A percentile compares a stretch with the other conserved stretches of the same genome.
These are phyloP conservation scores for Abrus pulchellus DNA, from an alignment of 306 rosid genomes.

Conservation along the genomic window DNA sequence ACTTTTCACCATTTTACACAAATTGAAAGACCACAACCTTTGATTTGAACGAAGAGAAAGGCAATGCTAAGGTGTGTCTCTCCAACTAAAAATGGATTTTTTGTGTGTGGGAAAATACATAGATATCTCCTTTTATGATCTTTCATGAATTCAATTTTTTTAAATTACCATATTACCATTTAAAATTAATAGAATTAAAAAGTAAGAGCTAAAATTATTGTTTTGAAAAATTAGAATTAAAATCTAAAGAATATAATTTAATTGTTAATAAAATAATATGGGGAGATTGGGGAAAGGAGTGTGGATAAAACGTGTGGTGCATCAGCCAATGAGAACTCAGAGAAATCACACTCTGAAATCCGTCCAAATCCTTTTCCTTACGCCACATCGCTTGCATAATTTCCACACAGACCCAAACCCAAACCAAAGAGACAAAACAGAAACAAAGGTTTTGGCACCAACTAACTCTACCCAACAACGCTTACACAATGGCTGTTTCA, in stretches of 20 bases:
- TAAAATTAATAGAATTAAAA: too few relatives aligned
- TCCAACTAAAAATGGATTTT: too few relatives aligned
- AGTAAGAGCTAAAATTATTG: too few relatives aligned
- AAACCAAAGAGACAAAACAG: background rate
- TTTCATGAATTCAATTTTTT: too few relatives aligned
- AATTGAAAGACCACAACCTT: constrained; percentile 27
- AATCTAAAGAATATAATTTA: too few relatives aligned
- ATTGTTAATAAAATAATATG: background rate
- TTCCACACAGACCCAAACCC: constrained; percentile 43
- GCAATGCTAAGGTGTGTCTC: too few relatives aligned
- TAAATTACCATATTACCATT: too few relatives aligned
- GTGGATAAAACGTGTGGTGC: constrained; percentile 85
- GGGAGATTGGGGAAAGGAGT: constrained; percentile 57
- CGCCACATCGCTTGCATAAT: constrained; percentile 44
- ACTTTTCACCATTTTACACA: background rate
- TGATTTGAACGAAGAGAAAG: background rate
- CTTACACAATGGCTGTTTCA: constrained; percentile 60
- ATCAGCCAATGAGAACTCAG: constrained; percentile 71
- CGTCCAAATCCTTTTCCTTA: constrained; percentile 42
- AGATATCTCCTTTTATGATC: too few relatives aligned
- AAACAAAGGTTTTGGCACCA: background rate
- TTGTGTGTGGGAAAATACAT: too few relatives aligned
- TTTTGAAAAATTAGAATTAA: too few relatives aligned
- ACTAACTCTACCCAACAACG: constrained; percentile 18
- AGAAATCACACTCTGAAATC: constrained; percentile 63